Base-by-base conservation (phyloP, 257 asterid genomes). In the Capsicum baccatum region DNA sequence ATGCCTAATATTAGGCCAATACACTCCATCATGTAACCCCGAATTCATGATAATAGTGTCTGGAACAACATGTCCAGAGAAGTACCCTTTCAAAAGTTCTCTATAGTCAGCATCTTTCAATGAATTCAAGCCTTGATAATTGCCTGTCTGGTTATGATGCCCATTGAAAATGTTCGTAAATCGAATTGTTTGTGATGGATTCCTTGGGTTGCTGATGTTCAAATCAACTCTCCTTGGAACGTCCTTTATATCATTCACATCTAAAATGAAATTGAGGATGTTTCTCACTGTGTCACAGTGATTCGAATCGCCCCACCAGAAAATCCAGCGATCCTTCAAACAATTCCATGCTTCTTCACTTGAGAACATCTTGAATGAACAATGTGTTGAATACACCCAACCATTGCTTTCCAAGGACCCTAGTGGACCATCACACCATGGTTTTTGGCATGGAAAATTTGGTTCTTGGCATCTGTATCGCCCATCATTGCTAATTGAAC, bases 231-330 rank as follows among this genome's bases (percentile, higher is more conserved):
- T 81, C 81, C 98, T 90, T 1, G 98, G 97, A 26, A 97, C 93
- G 10, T 21, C 63, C 11, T n/a, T 62, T 21, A 94, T 83, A 42
- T 91, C 93, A 44, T 42, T 16, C 79, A 92, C 86, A 26, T 84
- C 95, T 84, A 97, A 69, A 44, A 95, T 73, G 83, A 97, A 95
- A 84, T 92, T 86, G 8, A 97, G 92, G 26, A 95, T 86, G 90
- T 97, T 94, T 1, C 98, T 89, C 2, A 97, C 84, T 0, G 98
- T 94, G 79, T 97, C 99, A 82, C 98, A 95, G 74, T 97, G 98
- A 82, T 97, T 97, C 0, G 98, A 97, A 81, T 97, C 98, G 0
- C 98, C 99, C 98, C 98, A 97, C 99, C 98, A 95, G 84, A 97
- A 97, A 47, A 97, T 92, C 98, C 98, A 97, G 6, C 97, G 91